Conservation (phyloP, 768 basidiomycete species). For the Podaxis carcinomalis region DNA sequence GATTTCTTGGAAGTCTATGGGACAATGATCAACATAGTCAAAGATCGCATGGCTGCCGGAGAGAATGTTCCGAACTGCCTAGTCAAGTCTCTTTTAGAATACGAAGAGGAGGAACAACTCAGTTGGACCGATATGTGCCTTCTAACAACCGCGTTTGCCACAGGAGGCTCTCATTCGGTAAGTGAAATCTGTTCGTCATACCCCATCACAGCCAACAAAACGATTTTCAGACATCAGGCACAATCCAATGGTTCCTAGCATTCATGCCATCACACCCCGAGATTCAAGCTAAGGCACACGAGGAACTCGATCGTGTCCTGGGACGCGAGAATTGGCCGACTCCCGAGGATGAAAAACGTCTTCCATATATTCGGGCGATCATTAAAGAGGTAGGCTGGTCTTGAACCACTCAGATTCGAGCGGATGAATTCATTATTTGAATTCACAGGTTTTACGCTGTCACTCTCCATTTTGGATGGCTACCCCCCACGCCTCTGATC, state of each 20-base stretch:
- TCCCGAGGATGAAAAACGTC: neutral
- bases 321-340: neutral
- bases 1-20: slow-evolving; percentile 33
- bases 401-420: neutral
- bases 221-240: neutral
- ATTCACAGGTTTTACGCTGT: slow-evolving; percentile 27
- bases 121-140: slow-evolving; percentile 35
- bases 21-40: slow-evolving; percentile 31
- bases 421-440: too few relatives aligned
- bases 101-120: slow-evolving; percentile 29
- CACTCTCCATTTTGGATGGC: slow-evolving; percentile 34
- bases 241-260: neutral
- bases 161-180: slow-evolving; percentile 40
- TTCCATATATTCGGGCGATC: neutral
- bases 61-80: slow-evolving; percentile 38
- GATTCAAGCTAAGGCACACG: neutral
- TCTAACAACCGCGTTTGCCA: slow-evolving; percentile 35
- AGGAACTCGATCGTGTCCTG: neutral
- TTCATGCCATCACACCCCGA: neutral
- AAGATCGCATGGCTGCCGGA: slow-evolving; percentile 29
- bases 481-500: slow-evolving; percentile 30
- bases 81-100: slow-evolving; percentile 31
- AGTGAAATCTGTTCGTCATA: slow-evolving; percentile 8
- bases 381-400: slow-evolving; percentile 22
- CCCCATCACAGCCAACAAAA: neutral